Evolutionary conservation across 352 stramenopile species (phyloP).

Genomic region (Phytophthora lateralis): DNA sequence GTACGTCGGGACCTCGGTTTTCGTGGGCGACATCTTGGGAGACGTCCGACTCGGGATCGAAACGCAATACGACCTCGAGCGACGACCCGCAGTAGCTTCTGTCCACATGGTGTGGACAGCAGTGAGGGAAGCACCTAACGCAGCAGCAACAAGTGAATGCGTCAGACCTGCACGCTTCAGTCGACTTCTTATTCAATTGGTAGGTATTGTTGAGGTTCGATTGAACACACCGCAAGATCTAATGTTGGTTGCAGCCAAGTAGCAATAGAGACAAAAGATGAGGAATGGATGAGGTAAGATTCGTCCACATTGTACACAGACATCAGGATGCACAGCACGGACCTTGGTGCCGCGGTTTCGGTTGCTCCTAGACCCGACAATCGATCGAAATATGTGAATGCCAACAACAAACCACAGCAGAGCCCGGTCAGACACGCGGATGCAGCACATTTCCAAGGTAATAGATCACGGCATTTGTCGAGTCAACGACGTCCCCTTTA

Average conservation of each 20-base stretch:
- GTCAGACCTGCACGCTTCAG: background rate
- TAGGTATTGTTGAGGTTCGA: background rate
- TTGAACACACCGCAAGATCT: constrained; percentile 24
- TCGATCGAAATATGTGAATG: background rate
- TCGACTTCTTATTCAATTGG: background rate
- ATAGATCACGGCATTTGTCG: background rate
- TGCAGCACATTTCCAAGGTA: background rate
- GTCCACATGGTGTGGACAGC: constrained; percentile 55
- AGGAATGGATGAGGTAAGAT: background rate
- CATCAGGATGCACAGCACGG: background rate
- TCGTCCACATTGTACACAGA: too few species aligned
- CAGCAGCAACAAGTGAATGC: background rate
- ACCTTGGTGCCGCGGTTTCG: constrained; percentile 54
- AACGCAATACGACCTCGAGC: constrained; percentile 43
- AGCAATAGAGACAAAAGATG: background rate
- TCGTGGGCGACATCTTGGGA: constrained; percentile 6
- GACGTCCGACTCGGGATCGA: constrained; percentile 14
- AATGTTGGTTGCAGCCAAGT: background rate
- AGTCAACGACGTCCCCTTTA: constrained; percentile 15
- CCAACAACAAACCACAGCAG: constrained; percentile 9
- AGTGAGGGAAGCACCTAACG: constrained; percentile 52
- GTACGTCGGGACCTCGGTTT: background rate
- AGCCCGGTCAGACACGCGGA: constrained; percentile 12
- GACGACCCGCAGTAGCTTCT: constrained; percentile 62
- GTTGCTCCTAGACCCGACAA: constrained; percentile 37